These are phyloP conservation scores for Medicago arabica DNA, from an alignment of 306 rosid genomes.

Conservation along the genomic window DNA sequence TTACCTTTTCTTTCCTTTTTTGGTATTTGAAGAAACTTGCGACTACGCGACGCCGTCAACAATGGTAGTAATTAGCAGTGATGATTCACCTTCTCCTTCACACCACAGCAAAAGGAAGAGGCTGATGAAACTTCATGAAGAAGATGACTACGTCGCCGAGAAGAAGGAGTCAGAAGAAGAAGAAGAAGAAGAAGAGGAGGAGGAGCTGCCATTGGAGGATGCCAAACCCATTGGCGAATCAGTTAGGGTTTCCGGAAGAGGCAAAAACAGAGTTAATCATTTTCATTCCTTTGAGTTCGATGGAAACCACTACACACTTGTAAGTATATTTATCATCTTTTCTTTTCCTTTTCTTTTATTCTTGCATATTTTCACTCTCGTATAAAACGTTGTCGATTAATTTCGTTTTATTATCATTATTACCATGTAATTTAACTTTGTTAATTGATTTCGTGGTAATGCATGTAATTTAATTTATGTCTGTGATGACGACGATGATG, in stretches of 20 bases:
- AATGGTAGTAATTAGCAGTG: background rate
- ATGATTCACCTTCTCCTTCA: too few relatives aligned
- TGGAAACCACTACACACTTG: conserved; percentile 72
- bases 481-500: too few relatives aligned
- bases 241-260: conserved; percentile 75
- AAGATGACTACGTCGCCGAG: background rate
- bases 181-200: conserved; percentile 61
- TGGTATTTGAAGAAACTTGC: too few relatives aligned
- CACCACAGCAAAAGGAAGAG: too few relatives aligned
- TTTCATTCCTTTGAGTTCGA: conserved; percentile 72
- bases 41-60: too few relatives aligned
- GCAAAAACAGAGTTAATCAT: conserved; percentile 62
- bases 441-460: background rate
- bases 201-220: conserved; percentile 63
- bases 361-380: background rate
- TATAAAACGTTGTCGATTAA: background rate
- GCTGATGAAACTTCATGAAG: too few relatives aligned
- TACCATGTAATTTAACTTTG: background rate
- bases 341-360: background rate
- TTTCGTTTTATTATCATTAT: too few relatives aligned
- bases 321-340: conserved; percentile 19
- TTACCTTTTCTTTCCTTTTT: too few relatives aligned
- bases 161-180: conserved; percentile 42
- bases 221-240: conserved; percentile 82
- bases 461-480: background rate